Evolutionary conservation across 2,329 filamentous ascomycete species (phyloP), one percentile per base, ranked within the genome.

Genomic region (Byssoonygena ceratinophila): DNA sequence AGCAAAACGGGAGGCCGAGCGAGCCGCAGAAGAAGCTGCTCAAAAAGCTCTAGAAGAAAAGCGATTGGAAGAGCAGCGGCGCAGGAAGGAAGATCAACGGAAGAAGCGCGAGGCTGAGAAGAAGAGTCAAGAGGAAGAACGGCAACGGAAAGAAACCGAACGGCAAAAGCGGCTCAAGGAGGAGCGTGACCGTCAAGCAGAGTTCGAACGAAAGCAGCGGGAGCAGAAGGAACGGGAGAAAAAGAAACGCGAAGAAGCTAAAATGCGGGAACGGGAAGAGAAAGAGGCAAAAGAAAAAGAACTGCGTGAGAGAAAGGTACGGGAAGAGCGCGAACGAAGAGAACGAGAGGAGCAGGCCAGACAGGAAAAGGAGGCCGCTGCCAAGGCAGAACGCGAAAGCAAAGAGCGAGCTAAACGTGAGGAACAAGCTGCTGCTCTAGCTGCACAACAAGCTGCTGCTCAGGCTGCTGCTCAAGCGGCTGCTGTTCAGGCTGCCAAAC

Each of bases 21-120:
- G 87, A 68, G 87, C 86, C 12, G 88, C 85, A 2, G 87, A 95
- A 67, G 89, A 95, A 66, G 84, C 84, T 37, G 83, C 85, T 45
- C 76, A 79, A 41, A 80, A 83, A 59, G 85, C 82, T 46, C 81
- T 84, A 3, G 90, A 96, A 65, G 82, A 84, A 63, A 84, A 84
- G 67, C 86, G 83, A 61, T 74, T 80, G 18, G 87, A 94, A 63
- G 89, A 97, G 69, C 83, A 87, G 63, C 82, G 82, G 60, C 77
- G 78, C 59, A 92, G 83, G 70, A 83, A 84, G 40, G 92, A 98
- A 64, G 91, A 97, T 71, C 91, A 90, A 68, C 82, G 87, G 44
- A 88, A 83, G 73, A 94, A 94, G 72, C 87, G 84, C 62, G 92
- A 98, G 64, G 85, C 87, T 2, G 87, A 94, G 68, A 88, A 84